Percentiles rank a stretch among this genome's conserved stretches.
Evolutionary conservation across 768 basidiomycete genomes (phyloP).

Genomic region (Chalciporus sphaerocephalus): DNA sequence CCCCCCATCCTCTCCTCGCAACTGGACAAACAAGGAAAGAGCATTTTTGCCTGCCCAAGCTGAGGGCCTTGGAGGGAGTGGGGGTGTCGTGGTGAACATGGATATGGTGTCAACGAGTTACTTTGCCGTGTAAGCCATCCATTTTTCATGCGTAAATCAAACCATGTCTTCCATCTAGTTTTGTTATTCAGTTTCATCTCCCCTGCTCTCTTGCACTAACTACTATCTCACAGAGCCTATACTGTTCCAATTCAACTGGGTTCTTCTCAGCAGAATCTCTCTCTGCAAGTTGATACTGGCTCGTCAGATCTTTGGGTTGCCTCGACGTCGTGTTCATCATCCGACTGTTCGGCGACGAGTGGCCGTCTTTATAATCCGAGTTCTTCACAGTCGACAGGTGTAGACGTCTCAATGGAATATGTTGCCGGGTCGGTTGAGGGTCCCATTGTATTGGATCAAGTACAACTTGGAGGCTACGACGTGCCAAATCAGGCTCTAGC

Average conservation of each 20-base stretch:
- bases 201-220: background rate
- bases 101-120: conserved; percentile 49
- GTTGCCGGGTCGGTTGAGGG: conserved; percentile 57
- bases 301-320: conserved; percentile 83
- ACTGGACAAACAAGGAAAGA: conserved; percentile 10
- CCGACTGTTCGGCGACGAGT: conserved; percentile 43
- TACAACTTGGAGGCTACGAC: conserved; percentile 59
- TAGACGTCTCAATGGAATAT: conserved; percentile 51
- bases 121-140: conserved; percentile 53
- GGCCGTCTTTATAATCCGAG: conserved; percentile 56
- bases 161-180: background rate
- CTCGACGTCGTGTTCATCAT: conserved; percentile 57
- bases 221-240: conserved; percentile 48
- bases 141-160: background rate
- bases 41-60: conserved; percentile 18
- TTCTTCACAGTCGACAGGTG: conserved; percentile 39
- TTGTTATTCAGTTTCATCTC: background rate
- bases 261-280: conserved; percentile 43
- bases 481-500: conserved; percentile 69
- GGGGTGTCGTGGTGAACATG: conserved; percentile 57
- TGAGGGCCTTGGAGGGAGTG: conserved; percentile 44
- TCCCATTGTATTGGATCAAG: conserved; percentile 64
- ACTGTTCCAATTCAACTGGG: conserved; percentile 60
- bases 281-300: conserved; percentile 75
- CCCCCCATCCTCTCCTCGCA: conserved; percentile 1